These are phyloP conservation scores for Mesotaenium endlicherianum DNA, from an alignment of 139 green algal species.

Conservation along the genomic window DNA sequence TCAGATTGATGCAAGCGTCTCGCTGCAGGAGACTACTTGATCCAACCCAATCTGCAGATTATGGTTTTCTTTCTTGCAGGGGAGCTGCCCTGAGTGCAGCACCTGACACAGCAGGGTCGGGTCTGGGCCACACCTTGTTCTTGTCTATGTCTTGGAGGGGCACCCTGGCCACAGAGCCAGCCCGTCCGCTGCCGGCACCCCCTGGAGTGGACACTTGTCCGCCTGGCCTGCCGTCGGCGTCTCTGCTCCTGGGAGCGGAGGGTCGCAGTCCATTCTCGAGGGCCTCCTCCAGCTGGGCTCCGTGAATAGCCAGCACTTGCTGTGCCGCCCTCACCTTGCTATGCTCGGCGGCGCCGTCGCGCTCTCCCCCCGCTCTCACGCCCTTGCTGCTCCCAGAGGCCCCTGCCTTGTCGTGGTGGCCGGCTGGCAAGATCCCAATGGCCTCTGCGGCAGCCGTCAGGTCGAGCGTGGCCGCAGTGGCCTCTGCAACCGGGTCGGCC, in stretches of 20 bases:
- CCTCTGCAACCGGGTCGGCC: background rate
- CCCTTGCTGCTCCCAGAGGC: too few relatives aligned
- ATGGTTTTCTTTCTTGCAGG: too few relatives aligned
- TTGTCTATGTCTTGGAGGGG: background rate
- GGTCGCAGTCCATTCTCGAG: background rate
- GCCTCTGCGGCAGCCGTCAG: background rate
- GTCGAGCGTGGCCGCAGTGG: background rate
- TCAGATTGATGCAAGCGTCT: too few relatives aligned
- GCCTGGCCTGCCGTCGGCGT: background rate
- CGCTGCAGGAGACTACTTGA: too few relatives aligned
- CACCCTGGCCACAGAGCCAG: background rate
- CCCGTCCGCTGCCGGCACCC: background rate
- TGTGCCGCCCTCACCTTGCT: background rate
- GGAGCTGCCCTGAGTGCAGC: too few relatives aligned
- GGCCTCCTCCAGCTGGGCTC: background rate
- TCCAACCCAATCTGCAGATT: too few relatives aligned
- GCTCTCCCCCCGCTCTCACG: background rate
- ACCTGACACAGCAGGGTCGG: too few relatives aligned
- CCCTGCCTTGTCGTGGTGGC: too few relatives aligned
- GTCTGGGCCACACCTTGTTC: background rate
- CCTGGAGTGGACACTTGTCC: background rate
- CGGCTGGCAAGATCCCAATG: background rate
- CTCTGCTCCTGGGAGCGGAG: too few relatives aligned
- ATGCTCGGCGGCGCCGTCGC: background rate
- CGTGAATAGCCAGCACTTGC: background rate